Percentiles rank a stretch among this genome's conserved stretches.
phyloP scores from a whole-genome alignment of 2,329 filamentous ascomycete species.

The Zalaria obscura region DNA sequence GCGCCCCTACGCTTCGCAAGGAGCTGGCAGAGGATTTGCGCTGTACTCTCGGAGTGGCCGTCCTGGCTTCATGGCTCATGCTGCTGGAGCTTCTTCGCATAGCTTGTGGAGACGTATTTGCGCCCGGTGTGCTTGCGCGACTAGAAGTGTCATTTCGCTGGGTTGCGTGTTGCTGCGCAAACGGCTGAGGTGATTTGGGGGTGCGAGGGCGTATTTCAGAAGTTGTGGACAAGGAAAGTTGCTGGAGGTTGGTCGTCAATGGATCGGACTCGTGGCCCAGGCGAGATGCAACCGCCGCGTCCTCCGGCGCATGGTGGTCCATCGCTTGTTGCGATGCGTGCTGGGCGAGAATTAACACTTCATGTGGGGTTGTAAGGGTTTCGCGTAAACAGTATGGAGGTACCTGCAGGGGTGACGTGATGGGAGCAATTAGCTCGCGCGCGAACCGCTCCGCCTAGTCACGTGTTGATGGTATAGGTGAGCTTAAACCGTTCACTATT shows the following conservation, averaged over 20 bases:
- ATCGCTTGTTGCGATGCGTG: no score
- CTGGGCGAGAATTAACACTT: no score
- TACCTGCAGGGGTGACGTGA: no score
- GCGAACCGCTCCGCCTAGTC: no score
- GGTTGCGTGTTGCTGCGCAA: background rate
- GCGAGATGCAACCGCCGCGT: no score
- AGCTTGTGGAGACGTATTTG: background rate
- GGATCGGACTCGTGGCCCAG: background rate
- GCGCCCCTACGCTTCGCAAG: slow-evolving; percentile 2
- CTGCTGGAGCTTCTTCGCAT: background rate
- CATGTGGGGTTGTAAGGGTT: no score
- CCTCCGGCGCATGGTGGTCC: no score
- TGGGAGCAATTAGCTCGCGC: no score
- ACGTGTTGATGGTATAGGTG: no score
- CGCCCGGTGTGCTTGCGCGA: background rate
- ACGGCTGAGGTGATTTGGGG: background rate
- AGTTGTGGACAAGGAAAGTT: background rate
- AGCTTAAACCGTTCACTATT: no score
- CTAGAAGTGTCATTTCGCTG: background rate
- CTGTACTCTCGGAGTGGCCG: background rate
- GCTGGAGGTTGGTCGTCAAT: background rate
- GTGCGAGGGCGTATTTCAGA: background rate
- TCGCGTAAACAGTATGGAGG: no score
- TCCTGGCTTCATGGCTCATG: background rate
- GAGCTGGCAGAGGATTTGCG: slow-evolving; percentile 3